Percentiles rank a stretch among this genome's conserved stretches.
Evolutionary conservation across 371 early-diverging fungal species (phyloP).

Genomic region (Funneliformis caledonium): DNA sequence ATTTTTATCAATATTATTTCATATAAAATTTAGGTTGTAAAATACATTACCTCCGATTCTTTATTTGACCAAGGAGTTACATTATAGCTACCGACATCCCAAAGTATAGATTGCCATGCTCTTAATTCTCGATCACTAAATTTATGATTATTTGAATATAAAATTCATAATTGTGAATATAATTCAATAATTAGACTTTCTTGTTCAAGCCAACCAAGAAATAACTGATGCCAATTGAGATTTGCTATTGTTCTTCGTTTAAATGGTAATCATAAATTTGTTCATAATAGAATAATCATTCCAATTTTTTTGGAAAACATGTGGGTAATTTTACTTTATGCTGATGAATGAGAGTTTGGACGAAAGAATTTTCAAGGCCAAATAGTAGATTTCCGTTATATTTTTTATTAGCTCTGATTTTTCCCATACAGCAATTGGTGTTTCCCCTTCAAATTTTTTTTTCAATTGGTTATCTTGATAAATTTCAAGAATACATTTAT

Average conservation of each 20-base stretch:
- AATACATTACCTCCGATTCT: too few species aligned
- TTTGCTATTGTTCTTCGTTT: background rate
- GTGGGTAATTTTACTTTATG: background rate
- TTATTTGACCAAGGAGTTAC: too few species aligned
- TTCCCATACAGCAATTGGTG: background rate
- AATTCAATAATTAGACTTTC: background rate
- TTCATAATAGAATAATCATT: background rate
- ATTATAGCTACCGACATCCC: too few species aligned
- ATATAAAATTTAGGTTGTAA: too few species aligned
- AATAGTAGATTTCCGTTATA: background rate
- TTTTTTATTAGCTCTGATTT: background rate
- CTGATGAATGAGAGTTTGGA: background rate
- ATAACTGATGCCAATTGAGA: conserved; percentile 4
- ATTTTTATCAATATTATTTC: too few species aligned
- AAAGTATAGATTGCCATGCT: too few species aligned
- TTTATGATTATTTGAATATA: too few species aligned
- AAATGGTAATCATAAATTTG: background rate
- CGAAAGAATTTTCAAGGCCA: background rate
- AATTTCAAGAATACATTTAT: background rate
- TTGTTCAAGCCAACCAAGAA: background rate
- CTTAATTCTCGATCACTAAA: too few species aligned
- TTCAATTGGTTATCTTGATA: background rate
- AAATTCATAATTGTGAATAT: background rate
- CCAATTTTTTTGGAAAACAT: conserved; percentile 2
- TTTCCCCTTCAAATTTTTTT: background rate